Evolutionary conservation across 768 basidiomycete genomes (phyloP).

Genomic region (Strobilomyces confusus): DNA sequence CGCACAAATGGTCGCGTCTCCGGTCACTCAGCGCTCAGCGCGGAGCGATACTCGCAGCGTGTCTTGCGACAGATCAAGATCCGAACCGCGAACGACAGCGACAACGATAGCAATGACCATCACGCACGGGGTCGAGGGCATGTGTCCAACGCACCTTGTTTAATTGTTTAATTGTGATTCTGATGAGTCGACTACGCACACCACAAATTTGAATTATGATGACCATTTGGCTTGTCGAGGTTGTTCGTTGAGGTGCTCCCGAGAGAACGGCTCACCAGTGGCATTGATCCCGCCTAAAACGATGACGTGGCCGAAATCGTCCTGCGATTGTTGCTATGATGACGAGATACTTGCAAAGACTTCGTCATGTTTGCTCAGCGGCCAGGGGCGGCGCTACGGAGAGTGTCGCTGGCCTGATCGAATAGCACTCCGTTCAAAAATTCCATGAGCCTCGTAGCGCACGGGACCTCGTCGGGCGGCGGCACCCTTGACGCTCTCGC

Average conservation of each 20-base stretch:
- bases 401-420: too few relatives aligned
- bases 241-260: neutral
- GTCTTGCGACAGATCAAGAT: neutral
- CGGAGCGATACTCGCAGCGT: neutral
- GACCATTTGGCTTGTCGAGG: neutral
- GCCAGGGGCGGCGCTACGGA: too few relatives aligned
- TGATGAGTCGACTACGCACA: too few relatives aligned
- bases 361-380: too few relatives aligned
- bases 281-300: neutral
- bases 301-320: neutral
- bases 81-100: neutral
- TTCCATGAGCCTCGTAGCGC: neutral
- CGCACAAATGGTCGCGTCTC: neutral
- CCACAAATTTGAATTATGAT: too few relatives aligned
- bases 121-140: too few relatives aligned
- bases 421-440: neutral
- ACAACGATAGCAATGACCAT: too few relatives aligned
- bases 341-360: neutral
- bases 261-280: neutral
- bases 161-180: too few relatives aligned
- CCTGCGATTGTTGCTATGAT: too few relatives aligned
- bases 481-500: too few relatives aligned
- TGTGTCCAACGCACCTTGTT: too few relatives aligned
- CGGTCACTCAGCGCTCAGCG: neutral
- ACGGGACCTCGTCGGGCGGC: too few relatives aligned